phyloP scores from a whole-genome alignment of 148 eudicot species.

The Salicornia ramosissima region DNA sequence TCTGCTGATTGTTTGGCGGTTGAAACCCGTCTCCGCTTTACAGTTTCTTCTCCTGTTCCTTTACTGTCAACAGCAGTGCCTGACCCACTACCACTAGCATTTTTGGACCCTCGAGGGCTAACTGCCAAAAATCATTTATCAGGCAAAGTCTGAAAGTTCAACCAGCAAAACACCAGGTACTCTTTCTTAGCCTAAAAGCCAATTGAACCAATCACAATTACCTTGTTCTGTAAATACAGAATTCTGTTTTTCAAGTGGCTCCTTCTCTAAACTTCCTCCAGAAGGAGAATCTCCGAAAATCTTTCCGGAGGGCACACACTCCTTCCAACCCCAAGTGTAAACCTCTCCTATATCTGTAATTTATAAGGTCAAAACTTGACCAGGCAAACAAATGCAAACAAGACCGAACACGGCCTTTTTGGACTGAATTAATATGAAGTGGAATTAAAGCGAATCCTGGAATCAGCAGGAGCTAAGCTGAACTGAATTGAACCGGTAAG shows the following conservation, averaged over 20 bases:
- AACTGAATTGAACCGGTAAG: no score
- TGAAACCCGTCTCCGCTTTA: conserved; percentile 76
- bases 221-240: conserved; percentile 58
- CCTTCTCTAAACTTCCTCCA: conserved; percentile 52
- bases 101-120: conserved; percentile 68
- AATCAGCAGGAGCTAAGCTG: no score
- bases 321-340: conserved; percentile 99
- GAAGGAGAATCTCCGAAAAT: conserved; percentile 57
- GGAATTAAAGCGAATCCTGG: no score
- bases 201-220: conserved; percentile 27
- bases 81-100: conserved; percentile 50
- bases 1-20: conserved; percentile 66
- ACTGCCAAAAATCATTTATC: conserved; percentile 46
- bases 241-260: conserved; percentile 38
- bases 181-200: neutral
- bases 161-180: conserved; percentile 18
- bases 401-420: neutral
- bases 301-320: conserved; percentile 92
- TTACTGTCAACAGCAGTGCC: conserved; percentile 37
- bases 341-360: conserved; percentile 64
- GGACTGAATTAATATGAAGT: no score
- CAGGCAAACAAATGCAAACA: neutral
- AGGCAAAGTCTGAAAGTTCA: conserved; percentile 28
- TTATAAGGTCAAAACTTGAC: neutral
- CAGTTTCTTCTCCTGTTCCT: conserved; percentile 60